Percentiles rank a stretch among this genome's conserved stretches.
phyloP scores from a whole-genome alignment of 495 filamentous ascomycete species.

The Melanomma pulvis-pyrius region DNA sequence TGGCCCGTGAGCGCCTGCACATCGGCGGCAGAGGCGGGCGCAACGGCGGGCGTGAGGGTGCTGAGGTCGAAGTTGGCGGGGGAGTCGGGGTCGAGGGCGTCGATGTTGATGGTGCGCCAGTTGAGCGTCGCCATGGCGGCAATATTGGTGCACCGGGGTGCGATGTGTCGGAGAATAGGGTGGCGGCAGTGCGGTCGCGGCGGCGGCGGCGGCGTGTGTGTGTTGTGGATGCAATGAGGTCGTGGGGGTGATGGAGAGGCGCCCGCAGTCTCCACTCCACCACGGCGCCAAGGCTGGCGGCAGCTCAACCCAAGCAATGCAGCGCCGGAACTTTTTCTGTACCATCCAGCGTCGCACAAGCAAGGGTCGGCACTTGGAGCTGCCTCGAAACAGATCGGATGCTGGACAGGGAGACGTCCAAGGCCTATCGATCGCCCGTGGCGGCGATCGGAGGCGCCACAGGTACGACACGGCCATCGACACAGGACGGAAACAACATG shows the following conservation, averaged over 20 bases:
- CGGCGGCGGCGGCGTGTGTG: not conserved
- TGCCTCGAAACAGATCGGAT: conserved; percentile 18
- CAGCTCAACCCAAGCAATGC: not conserved
- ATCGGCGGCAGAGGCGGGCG: conserved; percentile 67
- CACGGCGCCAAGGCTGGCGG: conserved; percentile 19
- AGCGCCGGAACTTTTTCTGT: conserved; percentile 17
- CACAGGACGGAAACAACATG: not conserved
- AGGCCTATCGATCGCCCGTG: conserved; percentile 23
- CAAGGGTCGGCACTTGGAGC: conserved; percentile 30
- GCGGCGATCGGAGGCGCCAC: conserved; percentile 28
- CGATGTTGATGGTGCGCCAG: conserved; percentile 95
- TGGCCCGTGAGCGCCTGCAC: conserved; percentile 73
- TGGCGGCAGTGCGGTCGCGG: conserved; percentile 8
- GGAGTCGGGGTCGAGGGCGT: conserved; percentile 84
- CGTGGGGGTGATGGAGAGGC: not conserved
- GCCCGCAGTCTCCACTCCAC: conserved; percentile 9
- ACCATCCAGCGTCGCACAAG: conserved; percentile 31
- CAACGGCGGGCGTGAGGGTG: conserved; percentile 71
- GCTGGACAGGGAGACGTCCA: conserved; percentile 1
- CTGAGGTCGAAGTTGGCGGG: conserved; percentile 82
- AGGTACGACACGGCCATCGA: conserved; percentile 9
- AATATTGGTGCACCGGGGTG: conserved; percentile 21
- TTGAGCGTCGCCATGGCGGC: conserved; percentile 60
- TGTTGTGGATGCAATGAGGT: not conserved
- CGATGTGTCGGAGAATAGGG: conserved; percentile 1